A percentile compares a stretch with the other conserved stretches of the same genome.
These are phyloP conservation scores for Pythium phragmitis DNA, from an alignment of 352 stramenopile genomes.

Conservation along the genomic window DNA sequence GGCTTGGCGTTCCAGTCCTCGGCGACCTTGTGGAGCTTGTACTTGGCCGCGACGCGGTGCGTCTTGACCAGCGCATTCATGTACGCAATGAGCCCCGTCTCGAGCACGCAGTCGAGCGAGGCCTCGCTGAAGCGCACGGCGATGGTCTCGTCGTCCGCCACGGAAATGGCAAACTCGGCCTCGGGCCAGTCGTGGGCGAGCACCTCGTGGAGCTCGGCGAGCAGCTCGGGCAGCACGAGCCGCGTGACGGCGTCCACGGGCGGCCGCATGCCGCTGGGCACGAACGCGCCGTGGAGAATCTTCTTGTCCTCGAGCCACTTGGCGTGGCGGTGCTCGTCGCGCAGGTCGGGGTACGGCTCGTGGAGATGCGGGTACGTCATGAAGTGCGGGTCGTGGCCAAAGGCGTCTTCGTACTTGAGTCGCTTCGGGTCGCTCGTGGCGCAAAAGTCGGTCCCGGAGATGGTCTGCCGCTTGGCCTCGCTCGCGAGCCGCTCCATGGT, in stretches of 20 bases:
- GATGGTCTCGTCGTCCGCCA: slow-evolving; percentile 63
- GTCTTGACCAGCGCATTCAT: slow-evolving; percentile 82
- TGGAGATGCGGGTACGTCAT: slow-evolving; percentile 61
- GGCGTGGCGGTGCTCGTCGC: slow-evolving; percentile 52
- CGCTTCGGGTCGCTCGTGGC: slow-evolving; percentile 40
- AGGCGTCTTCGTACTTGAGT: slow-evolving; percentile 79
- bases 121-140: slow-evolving; percentile 53
- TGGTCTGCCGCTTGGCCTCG: slow-evolving; percentile 67
- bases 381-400: slow-evolving; percentile 34
- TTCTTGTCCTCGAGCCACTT: slow-evolving; percentile 75
- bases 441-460: slow-evolving; percentile 73
- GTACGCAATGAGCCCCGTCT: slow-evolving; percentile 68
- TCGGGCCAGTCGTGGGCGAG: slow-evolving; percentile 64
- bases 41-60: slow-evolving; percentile 68
- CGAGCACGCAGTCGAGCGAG: slow-evolving; percentile 41
- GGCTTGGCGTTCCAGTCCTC: slow-evolving; percentile 71
- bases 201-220: slow-evolving; percentile 68
- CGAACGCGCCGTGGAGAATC: slow-evolving; percentile 63
- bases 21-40: slow-evolving; percentile 70
- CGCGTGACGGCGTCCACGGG: slow-evolving; percentile 59
- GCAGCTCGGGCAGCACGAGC: slow-evolving; percentile 67
- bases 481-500: slow-evolving; percentile 63
- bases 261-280: slow-evolving; percentile 53
- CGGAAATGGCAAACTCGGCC: slow-evolving; percentile 45
- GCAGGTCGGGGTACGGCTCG: slow-evolving; percentile 60